Conservation (phyloP, 1,284 basidiomycete species). For the Stereum hirsutum region DNA sequence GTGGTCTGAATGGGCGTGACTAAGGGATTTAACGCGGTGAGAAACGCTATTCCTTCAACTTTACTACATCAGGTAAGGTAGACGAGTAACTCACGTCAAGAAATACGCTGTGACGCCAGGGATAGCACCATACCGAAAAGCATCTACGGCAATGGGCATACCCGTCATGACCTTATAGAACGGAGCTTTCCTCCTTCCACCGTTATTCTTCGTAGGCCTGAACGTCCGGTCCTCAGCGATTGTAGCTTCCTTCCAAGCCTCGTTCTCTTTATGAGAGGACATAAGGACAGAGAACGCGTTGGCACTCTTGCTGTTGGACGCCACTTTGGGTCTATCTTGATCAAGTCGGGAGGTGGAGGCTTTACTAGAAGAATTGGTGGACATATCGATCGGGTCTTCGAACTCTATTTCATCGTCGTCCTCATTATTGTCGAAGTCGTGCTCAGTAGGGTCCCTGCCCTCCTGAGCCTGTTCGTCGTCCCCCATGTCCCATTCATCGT, state of each 20-base stretch:
- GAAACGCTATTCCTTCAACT: no score
- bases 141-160: constrained; percentile 96
- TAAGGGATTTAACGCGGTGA: constrained; percentile 19
- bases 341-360: constrained; percentile 1
- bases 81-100: constrained; percentile 50
- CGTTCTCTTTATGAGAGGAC: constrained; percentile 71
- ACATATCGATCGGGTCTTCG: constrained; percentile 15
- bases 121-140: constrained; percentile 89
- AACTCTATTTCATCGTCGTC: constrained; percentile 17
- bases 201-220: constrained; percentile 36
- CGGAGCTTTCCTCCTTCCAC: constrained; percentile 70
- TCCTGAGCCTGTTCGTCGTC: constrained; percentile 45
- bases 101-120: constrained; percentile 86
- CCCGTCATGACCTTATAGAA: constrained; percentile 96
- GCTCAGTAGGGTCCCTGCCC: constrained; percentile 19
- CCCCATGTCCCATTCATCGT: constrained; percentile 46
- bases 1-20: constrained; percentile 92
- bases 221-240: constrained; percentile 38
- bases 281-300: constrained; percentile 76
- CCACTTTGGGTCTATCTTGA: background rate
- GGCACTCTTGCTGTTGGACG: constrained; percentile 1
- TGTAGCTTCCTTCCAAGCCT: constrained; percentile 78
- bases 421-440: constrained; percentile 13
- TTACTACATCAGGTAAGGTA: no score
- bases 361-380: constrained; percentile 10